phyloP scores from a whole-genome alignment of 75 land plant species.

The Isoetes taiwanensis region DNA sequence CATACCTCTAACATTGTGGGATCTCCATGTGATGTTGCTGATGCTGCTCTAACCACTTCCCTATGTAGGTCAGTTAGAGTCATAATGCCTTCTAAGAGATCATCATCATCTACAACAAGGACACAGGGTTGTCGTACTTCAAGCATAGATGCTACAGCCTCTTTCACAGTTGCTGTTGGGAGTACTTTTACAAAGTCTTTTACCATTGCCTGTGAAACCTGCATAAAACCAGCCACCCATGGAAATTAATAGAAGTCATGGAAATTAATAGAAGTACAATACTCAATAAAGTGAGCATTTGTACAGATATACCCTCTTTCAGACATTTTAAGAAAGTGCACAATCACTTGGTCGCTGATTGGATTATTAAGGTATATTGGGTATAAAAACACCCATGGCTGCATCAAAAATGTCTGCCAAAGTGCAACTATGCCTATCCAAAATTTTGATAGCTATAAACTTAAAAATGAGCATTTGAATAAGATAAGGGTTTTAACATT shows the following conservation, averaged over 20 bases:
- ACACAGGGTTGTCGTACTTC: conserved; percentile 61
- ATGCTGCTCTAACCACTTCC: conserved; percentile 30
- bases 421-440: neutral
- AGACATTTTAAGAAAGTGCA: neutral
- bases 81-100: conserved; percentile 71
- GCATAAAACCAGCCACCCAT: conserved; percentile 1
- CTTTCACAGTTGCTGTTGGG: conserved; percentile 44
- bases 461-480: neutral
- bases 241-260: neutral
- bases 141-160: conserved; percentile 51
- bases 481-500: neutral
- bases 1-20: conserved; percentile 30
- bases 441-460: neutral
- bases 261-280: neutral
- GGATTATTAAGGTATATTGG: neutral
- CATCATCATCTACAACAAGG: conserved; percentile 77
- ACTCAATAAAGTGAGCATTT: neutral
- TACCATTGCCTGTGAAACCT: conserved; percentile 90
- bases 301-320: neutral
- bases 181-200: conserved; percentile 49
- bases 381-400: neutral
- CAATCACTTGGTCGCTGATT: neutral
- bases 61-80: conserved; percentile 64
- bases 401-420: neutral
- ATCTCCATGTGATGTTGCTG: conserved; percentile 28